phyloP scores from a whole-genome alignment of 169 alveolate genomes.

The Plasmodium gonderi region DNA sequence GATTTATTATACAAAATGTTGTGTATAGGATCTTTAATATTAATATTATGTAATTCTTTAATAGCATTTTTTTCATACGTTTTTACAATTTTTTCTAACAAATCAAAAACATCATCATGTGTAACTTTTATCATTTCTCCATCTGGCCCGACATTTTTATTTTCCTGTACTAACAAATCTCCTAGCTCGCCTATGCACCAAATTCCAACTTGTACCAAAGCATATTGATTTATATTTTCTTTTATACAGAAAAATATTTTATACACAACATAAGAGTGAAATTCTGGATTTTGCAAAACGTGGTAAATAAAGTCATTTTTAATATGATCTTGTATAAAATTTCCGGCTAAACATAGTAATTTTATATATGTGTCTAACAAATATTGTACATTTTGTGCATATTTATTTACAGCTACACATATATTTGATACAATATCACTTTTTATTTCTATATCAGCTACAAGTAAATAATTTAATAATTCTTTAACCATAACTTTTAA shows the following conservation, averaged over 20 bases:
- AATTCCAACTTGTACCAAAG: slow-evolving; percentile 90
- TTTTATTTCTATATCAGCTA: slow-evolving; percentile 92
- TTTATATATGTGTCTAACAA: slow-evolving; percentile 91
- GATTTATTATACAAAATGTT: slow-evolving; percentile 69
- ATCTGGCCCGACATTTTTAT: slow-evolving; percentile 73
- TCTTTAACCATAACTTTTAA: slow-evolving; percentile 94
- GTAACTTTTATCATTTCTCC: slow-evolving; percentile 56
- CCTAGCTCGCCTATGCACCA: slow-evolving; percentile 94
- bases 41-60: slow-evolving; percentile 61
- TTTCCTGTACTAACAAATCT: slow-evolving; percentile 73
- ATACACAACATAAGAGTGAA: slow-evolving; percentile 86
- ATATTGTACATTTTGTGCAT: slow-evolving; percentile 90
- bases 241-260: slow-evolving; percentile 86
- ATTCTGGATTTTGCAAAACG: slow-evolving; percentile 84
- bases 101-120: slow-evolving; percentile 69
- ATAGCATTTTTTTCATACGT: slow-evolving; percentile 51
- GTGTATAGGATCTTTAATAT: slow-evolving; percentile 69
- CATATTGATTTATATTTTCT: slow-evolving; percentile 89
- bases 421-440: slow-evolving; percentile 91
- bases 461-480: slow-evolving; percentile 90
- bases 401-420: slow-evolving; percentile 87
- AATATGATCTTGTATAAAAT: slow-evolving; percentile 85
- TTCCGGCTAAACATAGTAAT: slow-evolving; percentile 93
- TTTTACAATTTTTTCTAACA: slow-evolving; percentile 48
- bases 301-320: slow-evolving; percentile 84